phyloP scores from a whole-genome alignment of 1,284 basidiomycete genomes.

The Crepidotus sp. region DNA sequence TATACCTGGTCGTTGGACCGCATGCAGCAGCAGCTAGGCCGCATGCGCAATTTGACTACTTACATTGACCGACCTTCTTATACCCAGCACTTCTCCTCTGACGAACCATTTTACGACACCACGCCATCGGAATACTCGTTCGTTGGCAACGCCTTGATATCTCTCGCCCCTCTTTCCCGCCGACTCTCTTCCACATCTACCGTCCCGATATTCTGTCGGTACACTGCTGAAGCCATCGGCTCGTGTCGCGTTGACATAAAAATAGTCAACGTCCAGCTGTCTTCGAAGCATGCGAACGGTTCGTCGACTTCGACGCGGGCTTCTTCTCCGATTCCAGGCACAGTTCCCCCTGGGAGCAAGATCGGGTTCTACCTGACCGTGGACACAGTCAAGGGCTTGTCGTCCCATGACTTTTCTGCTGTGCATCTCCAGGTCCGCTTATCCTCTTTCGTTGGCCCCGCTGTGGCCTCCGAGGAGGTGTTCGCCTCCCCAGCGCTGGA shows the following conservation, averaged over 20 bases:
- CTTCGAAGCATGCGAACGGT: conserved; percentile 49
- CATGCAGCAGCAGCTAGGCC: conserved; percentile 80
- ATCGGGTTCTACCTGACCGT: conserved; percentile 76
- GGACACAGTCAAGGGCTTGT: conserved; percentile 81
- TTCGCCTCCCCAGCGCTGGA: conserved; percentile 71
- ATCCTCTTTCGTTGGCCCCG: conserved; percentile 71
- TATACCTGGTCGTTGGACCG: conserved; percentile 89
- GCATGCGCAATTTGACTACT: conserved; percentile 91
- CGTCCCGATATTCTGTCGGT: conserved; percentile 84
- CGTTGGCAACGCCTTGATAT: conserved; percentile 80
- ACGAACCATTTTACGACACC: conserved; percentile 87
- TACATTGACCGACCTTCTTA: conserved; percentile 91
- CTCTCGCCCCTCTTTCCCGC: conserved; percentile 74
- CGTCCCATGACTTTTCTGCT: conserved; percentile 77
- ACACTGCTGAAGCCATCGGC: conserved; percentile 89
- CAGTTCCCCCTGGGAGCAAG: conserved; percentile 64
- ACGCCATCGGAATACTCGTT: conserved; percentile 84
- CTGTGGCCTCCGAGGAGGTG: conserved; percentile 68
- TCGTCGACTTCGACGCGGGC: conserved; percentile 60
- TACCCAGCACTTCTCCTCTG: conserved; percentile 86
- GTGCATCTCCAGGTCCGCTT: conserved; percentile 80
- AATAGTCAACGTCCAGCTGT: conserved; percentile 60
- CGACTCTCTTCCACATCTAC: conserved; percentile 67
- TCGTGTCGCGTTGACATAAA: conserved; percentile 82
- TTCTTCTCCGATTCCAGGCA: conserved; percentile 57